Base-by-base conservation (phyloP, 2,329 filamentous ascomycete genomes). In the Diaporthe citrichinensis region DNA sequence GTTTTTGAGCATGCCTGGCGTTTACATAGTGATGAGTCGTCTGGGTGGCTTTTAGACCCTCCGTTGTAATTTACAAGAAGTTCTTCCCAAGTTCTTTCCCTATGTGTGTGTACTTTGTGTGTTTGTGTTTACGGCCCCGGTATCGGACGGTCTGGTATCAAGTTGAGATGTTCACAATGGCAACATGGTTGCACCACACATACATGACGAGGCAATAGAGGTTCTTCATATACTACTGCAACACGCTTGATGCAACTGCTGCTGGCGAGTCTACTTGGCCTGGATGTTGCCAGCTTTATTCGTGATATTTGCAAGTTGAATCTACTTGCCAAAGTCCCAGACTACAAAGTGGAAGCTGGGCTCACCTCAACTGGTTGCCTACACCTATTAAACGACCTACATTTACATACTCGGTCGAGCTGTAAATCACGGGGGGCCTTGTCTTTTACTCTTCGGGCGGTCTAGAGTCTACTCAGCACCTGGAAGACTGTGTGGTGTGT, bases 1-100 rank as follows among this genome's bases (percentile, higher is more conserved):
- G 73, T 75, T 76, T 74, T 58, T 61, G 55, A 76, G 75, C 75
- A 76, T 76, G 75, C 75, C 75, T 76, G 75, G 75, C 73, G 75
- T 76, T 75, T 69, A 69, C 65, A 69, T 69, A 75, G 68, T 73
- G 73, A 76, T 75, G 58, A 76, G 69, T 76, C 75, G 75, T 76
- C 75, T 76, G 75, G 75, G 73, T 75, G 75, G 75, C 75, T 76
- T 75, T 55, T 75, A 75, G 73, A 75, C 75, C 75, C 75, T 75
- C 75, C 75, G 73, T 76, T 76, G 75, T 76, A 76, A 76, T 76
- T 76, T 76, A 76, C 75, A 76, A 74, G 73, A 76, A 74, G 53
- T 75, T 75, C 57, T 57, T 73, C 62, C 46, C 67, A 62, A 75
- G 25, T 46, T 58, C 49, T 49, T 51, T 68, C 51, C 12, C 44